Evolutionary conservation across 2,329 filamentous ascomycete species (phyloP).

Genomic region (Pseudogymnoascus sp.): DNA sequence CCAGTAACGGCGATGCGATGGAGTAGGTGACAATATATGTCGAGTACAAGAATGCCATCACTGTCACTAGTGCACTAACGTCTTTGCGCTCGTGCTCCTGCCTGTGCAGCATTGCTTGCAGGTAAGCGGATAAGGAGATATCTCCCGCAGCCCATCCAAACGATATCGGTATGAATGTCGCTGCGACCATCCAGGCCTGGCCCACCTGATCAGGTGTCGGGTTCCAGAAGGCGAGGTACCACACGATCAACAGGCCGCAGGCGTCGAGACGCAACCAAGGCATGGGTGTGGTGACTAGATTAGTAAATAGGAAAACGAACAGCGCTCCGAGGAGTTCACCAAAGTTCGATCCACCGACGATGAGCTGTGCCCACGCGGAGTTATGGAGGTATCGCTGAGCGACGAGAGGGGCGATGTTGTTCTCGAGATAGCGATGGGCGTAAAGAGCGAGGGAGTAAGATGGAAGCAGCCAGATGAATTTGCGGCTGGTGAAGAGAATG

Average conservation of each 20-base stretch:
- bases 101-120: conserved; percentile 40
- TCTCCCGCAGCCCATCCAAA: conserved; percentile 46
- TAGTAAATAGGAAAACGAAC: conserved; percentile 42
- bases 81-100: conserved; percentile 37
- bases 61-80: conserved; percentile 41
- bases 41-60: conserved; percentile 45
- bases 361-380: conserved; percentile 42
- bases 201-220: conserved; percentile 34
- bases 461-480: conserved; percentile 43
- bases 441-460: conserved; percentile 43
- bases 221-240: conserved; percentile 42
- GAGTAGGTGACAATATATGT: conserved; percentile 43
- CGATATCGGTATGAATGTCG: conserved; percentile 39
- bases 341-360: conserved; percentile 43
- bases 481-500: conserved; percentile 39
- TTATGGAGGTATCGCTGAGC: conserved; percentile 41
- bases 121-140: conserved; percentile 43
- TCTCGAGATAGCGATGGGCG: conserved; percentile 44
- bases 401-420: conserved; percentile 39
- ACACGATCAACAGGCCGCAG: conserved; percentile 39
- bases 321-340: conserved; percentile 42
- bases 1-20: conserved; percentile 37
- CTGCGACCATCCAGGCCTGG: conserved; percentile 40
- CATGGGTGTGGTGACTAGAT: conserved; percentile 41
- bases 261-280: conserved; percentile 44